A percentile compares a stretch with the other conserved stretches of the same genome.
Evolutionary conservation across 345 rosid species (phyloP).

Genomic region (Mangifera indica): DNA sequence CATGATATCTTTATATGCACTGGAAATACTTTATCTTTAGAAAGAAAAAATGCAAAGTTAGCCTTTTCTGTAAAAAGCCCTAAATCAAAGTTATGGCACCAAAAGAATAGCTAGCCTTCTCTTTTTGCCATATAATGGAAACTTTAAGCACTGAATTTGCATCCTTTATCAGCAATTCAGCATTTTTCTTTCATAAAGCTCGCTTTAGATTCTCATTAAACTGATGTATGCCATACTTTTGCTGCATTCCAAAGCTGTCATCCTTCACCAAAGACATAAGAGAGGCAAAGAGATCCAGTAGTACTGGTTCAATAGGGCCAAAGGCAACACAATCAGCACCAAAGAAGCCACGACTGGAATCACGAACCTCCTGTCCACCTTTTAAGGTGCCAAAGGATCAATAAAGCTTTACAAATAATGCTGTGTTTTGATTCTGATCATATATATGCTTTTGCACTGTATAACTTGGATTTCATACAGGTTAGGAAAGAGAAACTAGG

Average conservation of each 20-base stretch:
- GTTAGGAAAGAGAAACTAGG: slow-evolving; percentile 93
- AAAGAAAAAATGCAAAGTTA: slow-evolving; percentile 17
- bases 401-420: background rate
- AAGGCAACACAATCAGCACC: slow-evolving; percentile 48
- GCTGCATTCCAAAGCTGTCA: slow-evolving; percentile 27
- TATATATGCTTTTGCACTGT: background rate
- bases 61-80: slow-evolving; percentile 25
- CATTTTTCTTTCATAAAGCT: slow-evolving; percentile 1
- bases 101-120: slow-evolving; percentile 23
- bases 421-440: background rate
- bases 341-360: slow-evolving; percentile 73
- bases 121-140: slow-evolving; percentile 20
- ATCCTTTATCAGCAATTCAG: slow-evolving; percentile 30
- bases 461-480: slow-evolving; percentile 31
- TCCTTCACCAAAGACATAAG: slow-evolving; percentile 31
- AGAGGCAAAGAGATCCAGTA: slow-evolving; percentile 61
- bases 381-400: slow-evolving; percentile 54
- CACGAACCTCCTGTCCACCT: slow-evolving; percentile 78
- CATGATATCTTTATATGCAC: too few species aligned
- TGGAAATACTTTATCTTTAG: background rate
- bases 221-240: slow-evolving; percentile 16
- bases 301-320: slow-evolving; percentile 41
- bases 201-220: slow-evolving; percentile 23
- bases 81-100: slow-evolving; percentile 16
- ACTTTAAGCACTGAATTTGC: slow-evolving; percentile 37